Conservation (phyloP, 2,329 filamentous ascomycete genomes). For the Xylaria hypoxylon region DNA sequence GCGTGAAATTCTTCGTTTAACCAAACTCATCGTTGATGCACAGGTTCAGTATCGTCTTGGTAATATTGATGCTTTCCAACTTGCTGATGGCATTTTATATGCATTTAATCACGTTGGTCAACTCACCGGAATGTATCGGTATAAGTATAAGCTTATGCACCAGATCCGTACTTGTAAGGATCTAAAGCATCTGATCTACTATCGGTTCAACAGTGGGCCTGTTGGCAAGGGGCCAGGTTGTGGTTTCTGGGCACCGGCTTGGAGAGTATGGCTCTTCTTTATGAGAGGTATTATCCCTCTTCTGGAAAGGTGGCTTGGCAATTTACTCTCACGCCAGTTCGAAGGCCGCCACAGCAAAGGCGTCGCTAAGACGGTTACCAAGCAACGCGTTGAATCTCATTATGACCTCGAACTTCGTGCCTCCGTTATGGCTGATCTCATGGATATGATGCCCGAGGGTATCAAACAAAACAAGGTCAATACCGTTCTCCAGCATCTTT, state of each 20-base stretch:
- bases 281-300: constrained; percentile 98
- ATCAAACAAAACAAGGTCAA: constrained; percentile 99
- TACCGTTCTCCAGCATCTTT: constrained; percentile 95
- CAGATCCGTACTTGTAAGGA: constrained; percentile 99
- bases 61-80: constrained; percentile 98
- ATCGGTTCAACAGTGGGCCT: constrained; percentile 95
- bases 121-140: constrained; percentile 98
- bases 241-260: constrained; percentile 98
- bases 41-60: constrained; percentile 98
- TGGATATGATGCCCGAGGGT: constrained; percentile 99
- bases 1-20: constrained; percentile 95
- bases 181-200: constrained; percentile 98
- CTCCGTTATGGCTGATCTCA: constrained; percentile 97
- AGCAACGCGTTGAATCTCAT: constrained; percentile 98
- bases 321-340: constrained; percentile 95
- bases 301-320: constrained; percentile 96
- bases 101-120: constrained; percentile 99
- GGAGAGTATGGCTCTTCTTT: constrained; percentile 99
- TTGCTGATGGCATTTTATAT: constrained; percentile 98
- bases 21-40: constrained; percentile 97
- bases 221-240: constrained; percentile 98
- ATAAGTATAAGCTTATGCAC: constrained; percentile 99
- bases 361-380: constrained; percentile 98
- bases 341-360: constrained; percentile 99
- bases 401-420: constrained; percentile 97